Percentiles rank a stretch among this genome's conserved stretches.
Evolutionary conservation across 352 stramenopile genomes (phyloP).

Genomic region (Pythium sp.): DNA sequence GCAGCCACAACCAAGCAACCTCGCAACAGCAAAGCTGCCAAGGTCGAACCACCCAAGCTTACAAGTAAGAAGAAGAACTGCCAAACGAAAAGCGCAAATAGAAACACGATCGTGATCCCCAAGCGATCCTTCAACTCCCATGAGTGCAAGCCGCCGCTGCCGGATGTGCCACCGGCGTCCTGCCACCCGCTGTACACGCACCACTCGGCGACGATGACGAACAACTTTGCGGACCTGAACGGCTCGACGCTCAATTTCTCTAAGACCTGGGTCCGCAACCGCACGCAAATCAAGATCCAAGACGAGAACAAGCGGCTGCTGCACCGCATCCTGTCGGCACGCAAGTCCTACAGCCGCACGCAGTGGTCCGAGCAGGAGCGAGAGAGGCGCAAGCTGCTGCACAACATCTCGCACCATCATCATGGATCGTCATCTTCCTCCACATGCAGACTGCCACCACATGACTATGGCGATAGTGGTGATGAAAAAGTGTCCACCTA

Average conservation of each 20-base stretch:
- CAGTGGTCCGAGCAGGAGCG: constrained; percentile 36
- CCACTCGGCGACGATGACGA: constrained; percentile 40
- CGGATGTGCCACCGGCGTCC: constrained; percentile 27
- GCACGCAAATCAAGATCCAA: constrained; percentile 36
- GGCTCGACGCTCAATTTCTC: constrained; percentile 22
- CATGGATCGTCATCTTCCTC: constrained; percentile 11
- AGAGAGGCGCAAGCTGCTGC: constrained; percentile 36
- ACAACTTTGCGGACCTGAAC: constrained; percentile 49
- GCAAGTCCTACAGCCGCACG: constrained; percentile 41
- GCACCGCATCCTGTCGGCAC: constrained; percentile 40
- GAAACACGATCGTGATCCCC: constrained; percentile 27
- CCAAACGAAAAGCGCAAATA: constrained; percentile 5
- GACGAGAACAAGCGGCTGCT: constrained; percentile 55
- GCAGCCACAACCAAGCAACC: no score
- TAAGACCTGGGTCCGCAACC: constrained; percentile 21
- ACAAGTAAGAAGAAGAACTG: background rate
- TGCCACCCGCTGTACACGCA: constrained; percentile 51
- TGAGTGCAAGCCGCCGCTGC: constrained; percentile 2
- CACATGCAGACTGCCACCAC: constrained; percentile 19
- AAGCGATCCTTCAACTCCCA: background rate
- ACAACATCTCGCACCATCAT: constrained; percentile 40
- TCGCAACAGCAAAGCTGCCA: background rate
- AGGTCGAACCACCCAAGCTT: background rate
- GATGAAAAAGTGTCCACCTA: constrained; percentile 1
- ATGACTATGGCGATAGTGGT: background rate